phyloP scores from a whole-genome alignment of 2,329 filamentous ascomycete genomes.

The Fusarium floridanum region DNA sequence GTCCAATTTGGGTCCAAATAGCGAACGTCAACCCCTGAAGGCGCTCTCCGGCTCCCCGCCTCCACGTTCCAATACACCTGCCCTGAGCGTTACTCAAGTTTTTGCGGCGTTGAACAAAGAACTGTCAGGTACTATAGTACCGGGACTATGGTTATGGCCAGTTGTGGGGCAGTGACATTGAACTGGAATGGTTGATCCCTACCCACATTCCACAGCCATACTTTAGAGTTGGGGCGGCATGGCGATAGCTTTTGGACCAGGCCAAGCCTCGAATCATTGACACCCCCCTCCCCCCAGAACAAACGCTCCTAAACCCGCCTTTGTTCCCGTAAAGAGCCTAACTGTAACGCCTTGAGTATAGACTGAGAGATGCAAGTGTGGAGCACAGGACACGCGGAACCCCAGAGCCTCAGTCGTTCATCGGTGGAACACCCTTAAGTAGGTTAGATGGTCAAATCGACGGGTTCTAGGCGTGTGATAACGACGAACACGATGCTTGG shows the following conservation, averaged over 20 bases:
- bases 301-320: not conserved
- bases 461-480: not conserved
- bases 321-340: not conserved
- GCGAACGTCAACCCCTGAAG: not conserved
- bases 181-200: not conserved
- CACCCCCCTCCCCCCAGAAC: not conserved
- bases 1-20: not conserved
- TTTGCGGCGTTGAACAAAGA: not conserved
- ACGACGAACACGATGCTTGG: not conserved
- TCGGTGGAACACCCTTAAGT: not conserved
- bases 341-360: not conserved
- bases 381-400: not conserved
- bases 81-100: not conserved
- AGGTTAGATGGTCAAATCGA: not conserved
- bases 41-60: not conserved
- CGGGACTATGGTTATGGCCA: not conserved
- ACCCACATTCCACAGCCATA: not conserved
- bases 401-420: not conserved
- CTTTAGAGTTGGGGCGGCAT: not conserved
- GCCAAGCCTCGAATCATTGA: not conserved
- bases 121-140: not conserved
- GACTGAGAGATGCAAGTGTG: not conserved
- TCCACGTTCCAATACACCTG: not conserved
- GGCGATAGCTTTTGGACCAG: not conserved
- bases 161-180: not conserved